These are phyloP conservation scores for Cystofilobasidium ferigula DNA, from an alignment of 768 basidiomycete genomes.

Conservation along the genomic window DNA sequence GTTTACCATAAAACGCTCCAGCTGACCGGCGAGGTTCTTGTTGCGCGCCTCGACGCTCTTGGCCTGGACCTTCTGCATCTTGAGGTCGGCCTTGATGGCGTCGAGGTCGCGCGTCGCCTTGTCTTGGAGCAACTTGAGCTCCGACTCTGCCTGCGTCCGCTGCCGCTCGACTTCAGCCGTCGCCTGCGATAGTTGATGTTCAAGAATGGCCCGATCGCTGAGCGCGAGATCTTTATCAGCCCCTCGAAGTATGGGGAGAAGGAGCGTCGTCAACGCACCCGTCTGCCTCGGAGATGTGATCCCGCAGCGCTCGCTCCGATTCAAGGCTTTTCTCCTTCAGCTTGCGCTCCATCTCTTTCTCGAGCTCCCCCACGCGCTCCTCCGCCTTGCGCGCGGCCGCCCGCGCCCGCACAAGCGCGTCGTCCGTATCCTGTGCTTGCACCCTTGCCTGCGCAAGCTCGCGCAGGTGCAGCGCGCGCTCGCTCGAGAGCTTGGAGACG, in stretches of 20 bases:
- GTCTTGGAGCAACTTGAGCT: not conserved
- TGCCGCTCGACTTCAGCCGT: not conserved
- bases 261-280: slow-evolving; percentile 6
- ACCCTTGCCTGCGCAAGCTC: slow-evolving; percentile 17
- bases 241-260: not conserved
- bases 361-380: not conserved
- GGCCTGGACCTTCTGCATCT: slow-evolving; percentile 10
- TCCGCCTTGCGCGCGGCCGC: not conserved
- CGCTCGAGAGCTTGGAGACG: slow-evolving; percentile 2
- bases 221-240: not conserved
- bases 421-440: slow-evolving; percentile 19
- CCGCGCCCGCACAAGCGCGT: slow-evolving; percentile 6
- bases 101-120: slow-evolving; percentile 20
- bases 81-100: slow-evolving; percentile 21
- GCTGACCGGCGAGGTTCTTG: slow-evolving; percentile 10
- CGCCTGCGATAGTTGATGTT: slow-evolving; percentile 20
- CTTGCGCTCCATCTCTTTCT: slow-evolving; percentile 8
- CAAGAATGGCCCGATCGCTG: slow-evolving; percentile 26
- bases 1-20: not conserved
- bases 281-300: slow-evolving; percentile 23
- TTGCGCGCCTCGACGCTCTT: not conserved
- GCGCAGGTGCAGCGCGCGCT: slow-evolving; percentile 5
- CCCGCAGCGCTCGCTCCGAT: slow-evolving; percentile 7
- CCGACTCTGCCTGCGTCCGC: not conserved
- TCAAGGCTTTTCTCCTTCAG: slow-evolving; percentile 14